Conservation (phyloP, 1,284 basidiomycete species). For the Stereum hirsutum region DNA sequence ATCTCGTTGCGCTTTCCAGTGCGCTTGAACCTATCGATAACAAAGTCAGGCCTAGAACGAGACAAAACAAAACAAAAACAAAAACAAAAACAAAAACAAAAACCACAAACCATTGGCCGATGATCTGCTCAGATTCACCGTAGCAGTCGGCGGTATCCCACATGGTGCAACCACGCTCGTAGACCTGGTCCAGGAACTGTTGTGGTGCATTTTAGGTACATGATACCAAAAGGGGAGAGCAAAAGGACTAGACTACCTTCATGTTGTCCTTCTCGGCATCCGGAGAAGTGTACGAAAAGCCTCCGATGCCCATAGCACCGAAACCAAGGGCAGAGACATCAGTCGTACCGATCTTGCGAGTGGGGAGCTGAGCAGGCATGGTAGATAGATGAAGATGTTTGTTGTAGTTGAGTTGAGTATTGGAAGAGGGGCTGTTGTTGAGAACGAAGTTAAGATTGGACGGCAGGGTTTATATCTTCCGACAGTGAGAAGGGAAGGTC, state of each 20-base stretch:
- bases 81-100: neutral
- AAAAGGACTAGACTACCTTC: too few species aligned
- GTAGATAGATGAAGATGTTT: too few species aligned
- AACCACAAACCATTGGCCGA: constrained; percentile 30
- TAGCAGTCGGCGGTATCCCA: constrained; percentile 37
- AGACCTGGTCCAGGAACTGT: constrained; percentile 24
- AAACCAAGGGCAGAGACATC: constrained; percentile 2
- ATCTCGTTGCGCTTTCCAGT: constrained; percentile 30
- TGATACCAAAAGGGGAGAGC: too few species aligned
- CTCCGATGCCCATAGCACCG: constrained; percentile 3
- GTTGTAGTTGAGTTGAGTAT: too few species aligned
- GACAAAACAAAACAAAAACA: constrained; percentile 15
- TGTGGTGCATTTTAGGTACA: too few species aligned
- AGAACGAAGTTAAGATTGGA: too few species aligned
- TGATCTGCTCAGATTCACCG: constrained; percentile 32
- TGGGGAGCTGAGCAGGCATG: too few species aligned
- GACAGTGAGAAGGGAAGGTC: too few species aligned
- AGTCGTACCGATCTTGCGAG: constrained; percentile 5
- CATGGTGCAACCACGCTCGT: constrained; percentile 27
- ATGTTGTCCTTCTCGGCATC: neutral
- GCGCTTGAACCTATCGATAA: constrained; percentile 18
- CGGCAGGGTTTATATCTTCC: too few species aligned
- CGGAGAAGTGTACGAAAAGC: neutral
- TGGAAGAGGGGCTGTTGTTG: too few species aligned
- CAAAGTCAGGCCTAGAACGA: constrained; percentile 15